Evolutionary conservation across 78 protist genomes (phyloP).

Genomic region (Blattamonas nauphoetae): DNA sequence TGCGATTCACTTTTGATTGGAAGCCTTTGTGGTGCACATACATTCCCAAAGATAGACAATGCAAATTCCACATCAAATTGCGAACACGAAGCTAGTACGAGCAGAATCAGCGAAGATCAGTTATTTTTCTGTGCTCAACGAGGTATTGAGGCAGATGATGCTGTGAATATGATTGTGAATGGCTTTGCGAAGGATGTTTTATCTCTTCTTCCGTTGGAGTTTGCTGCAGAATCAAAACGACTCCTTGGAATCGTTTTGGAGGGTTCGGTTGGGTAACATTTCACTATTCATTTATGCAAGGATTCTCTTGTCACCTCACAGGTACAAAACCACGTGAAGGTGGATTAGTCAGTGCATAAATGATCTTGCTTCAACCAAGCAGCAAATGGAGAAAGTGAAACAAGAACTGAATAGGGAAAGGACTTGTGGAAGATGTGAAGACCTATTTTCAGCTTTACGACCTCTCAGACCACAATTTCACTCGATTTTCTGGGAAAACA

Average conservation of each 20-base stretch:
- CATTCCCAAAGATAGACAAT: conserved; percentile 11
- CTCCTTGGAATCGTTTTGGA: conserved; percentile 23
- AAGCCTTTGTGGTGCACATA: conserved; percentile 1
- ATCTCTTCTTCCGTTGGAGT: conserved; percentile 18
- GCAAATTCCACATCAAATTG: not conserved
- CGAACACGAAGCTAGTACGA: conserved; percentile 26
- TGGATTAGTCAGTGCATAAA: no score
- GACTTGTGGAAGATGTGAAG: no score
- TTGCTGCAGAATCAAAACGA: conserved; percentile 13
- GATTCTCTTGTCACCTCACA: no score
- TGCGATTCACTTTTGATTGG: conserved; percentile 30
- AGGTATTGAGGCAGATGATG: conserved; percentile 16
- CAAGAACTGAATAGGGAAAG: no score
- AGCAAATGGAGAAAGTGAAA: no score
- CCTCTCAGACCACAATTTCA: no score
- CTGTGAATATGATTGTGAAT: conserved; percentile 12
- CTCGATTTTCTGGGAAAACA: no score
- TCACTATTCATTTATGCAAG: no score
- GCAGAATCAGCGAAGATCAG: conserved; percentile 24
- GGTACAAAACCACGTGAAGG: no score
- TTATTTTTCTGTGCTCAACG: conserved; percentile 2
- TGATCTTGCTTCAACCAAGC: no score
- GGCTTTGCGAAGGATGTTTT: conserved; percentile 22
- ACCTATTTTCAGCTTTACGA: no score
- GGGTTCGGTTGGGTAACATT: conserved; percentile 12